Evolutionary conservation across 306 rosid genomes (phyloP).

Genomic region (Quillaja saponaria): DNA sequence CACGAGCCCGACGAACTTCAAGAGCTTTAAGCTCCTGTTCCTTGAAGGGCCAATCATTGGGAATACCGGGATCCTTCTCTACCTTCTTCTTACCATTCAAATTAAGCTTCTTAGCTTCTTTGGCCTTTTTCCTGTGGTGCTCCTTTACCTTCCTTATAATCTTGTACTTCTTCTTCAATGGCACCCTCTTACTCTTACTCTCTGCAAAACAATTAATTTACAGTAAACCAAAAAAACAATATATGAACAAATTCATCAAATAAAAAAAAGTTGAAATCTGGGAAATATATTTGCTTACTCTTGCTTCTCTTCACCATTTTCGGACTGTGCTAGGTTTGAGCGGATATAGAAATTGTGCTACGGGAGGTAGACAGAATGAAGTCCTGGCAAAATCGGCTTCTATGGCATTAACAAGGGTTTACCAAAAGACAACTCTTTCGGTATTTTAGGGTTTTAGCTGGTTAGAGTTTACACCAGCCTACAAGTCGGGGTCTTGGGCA

Average conservation of each 20-base stretch:
- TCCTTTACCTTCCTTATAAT: slow-evolving; percentile 79
- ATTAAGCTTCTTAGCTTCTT: slow-evolving; percentile 84
- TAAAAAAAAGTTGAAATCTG: not conserved
- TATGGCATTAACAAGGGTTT: too few relatives aligned
- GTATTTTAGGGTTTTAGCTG: too few relatives aligned
- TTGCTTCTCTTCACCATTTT: slow-evolving; percentile 88
- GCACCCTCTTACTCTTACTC: slow-evolving; percentile 93
- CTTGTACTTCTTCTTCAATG: slow-evolving; percentile 85
- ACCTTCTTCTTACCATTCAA: slow-evolving; percentile 58
- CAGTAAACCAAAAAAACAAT: not conserved
- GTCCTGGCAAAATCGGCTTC: too few relatives aligned
- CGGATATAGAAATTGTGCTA: not conserved
- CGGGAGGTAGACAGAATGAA: too few relatives aligned
- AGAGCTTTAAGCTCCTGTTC: slow-evolving; percentile 93
- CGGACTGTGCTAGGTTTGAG: not conserved
- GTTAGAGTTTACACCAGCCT: too few relatives aligned
- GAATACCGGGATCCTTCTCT: slow-evolving; percentile 98
- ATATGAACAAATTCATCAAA: not conserved
- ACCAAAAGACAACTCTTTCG: too few relatives aligned
- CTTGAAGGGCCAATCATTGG: slow-evolving; percentile 97
- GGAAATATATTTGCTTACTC: slow-evolving; percentile 45
- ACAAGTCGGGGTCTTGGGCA: too few relatives aligned
- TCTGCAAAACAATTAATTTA: slow-evolving; percentile 45
- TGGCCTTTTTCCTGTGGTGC: slow-evolving; percentile 80
- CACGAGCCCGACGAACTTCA: slow-evolving; percentile 74